phyloP scores from a whole-genome alignment of 2,329 filamentous ascomycete genomes.

The Colletotrichum plurivorum region DNA sequence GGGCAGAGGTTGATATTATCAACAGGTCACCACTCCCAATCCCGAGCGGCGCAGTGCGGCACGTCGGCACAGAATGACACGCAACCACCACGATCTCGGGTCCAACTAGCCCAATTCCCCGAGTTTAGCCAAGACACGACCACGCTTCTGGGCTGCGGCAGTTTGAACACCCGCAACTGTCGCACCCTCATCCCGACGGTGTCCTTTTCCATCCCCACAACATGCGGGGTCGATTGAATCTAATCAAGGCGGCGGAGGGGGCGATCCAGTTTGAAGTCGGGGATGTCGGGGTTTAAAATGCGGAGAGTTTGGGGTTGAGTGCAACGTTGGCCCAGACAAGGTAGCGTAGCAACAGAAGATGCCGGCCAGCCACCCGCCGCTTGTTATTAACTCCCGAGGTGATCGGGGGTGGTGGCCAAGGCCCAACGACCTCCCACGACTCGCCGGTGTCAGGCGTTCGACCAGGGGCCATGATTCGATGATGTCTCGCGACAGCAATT shows the following conservation, averaged over 20 bases:
- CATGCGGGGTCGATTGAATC: conserved; percentile 15
- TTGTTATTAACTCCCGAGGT: conserved; percentile 1
- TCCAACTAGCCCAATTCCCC: conserved; percentile 15
- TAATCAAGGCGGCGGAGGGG: background rate
- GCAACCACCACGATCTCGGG: conserved; percentile 12
- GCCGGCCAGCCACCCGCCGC: conserved; percentile 23
- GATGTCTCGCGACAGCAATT: conserved; percentile 16
- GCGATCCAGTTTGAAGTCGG: background rate
- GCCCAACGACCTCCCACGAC: background rate
- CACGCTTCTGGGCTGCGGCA: background rate
- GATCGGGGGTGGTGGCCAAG: background rate
- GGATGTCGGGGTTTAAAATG: conserved; percentile 23
- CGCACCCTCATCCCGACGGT: background rate
- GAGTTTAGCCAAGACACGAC: conserved; percentile 21
- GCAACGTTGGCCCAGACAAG: conserved; percentile 12
- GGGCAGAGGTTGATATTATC: conserved; percentile 3
- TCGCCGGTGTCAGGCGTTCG: background rate
- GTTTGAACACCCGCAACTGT: conserved; percentile 9
- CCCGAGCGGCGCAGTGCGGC: conserved; percentile 1
- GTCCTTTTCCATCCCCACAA: conserved; percentile 9
- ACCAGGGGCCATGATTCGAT: conserved; percentile 26
- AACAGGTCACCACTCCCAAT: conserved; percentile 4
- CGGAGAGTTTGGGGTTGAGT: conserved; percentile 31
- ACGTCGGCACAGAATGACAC: conserved; percentile 6
- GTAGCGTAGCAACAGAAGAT: background rate